Evolutionary conservation across 2,329 filamentous ascomycete species (phyloP), one percentile per base, ranked within the genome.

Genomic region (Fusarium nygamai): DNA sequence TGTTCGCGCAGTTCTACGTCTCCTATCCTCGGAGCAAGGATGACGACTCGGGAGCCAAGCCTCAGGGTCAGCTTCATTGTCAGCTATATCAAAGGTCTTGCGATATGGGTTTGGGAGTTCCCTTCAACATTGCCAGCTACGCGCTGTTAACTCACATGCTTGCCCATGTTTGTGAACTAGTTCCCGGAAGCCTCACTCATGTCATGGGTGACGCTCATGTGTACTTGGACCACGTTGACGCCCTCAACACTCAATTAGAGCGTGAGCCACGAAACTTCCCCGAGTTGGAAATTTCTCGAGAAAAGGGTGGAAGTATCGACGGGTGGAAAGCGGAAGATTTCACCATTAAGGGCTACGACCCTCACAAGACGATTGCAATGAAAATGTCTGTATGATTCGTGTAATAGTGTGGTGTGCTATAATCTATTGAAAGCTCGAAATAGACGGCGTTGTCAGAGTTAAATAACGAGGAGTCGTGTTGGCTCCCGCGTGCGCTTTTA

Each of bases 131-230:
- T 78, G 96, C 96, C 2, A 94, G 91, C 73, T 99, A 99, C 84
- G 95, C 96, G 39, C 86, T 99, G 64, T 86, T 99, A 46, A 98
- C 95, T 47, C 95, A 98, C 82, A 98, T 99, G 93, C 85, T 99
- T 53, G 96, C 96, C 2, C 92, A 95, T 80, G 94, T 93, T 17
- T 95, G 93, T 80, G 92, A 95, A 76, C 84, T 99, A 62, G 89
- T 94, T 2, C 95, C 96, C 0, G 96, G 96, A 0, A 96, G 90
- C 59, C 88, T 99, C 71, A 96, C 95, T 44, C 96, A 98, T 83
- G 95, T 95, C 56, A 97, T 99, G 95, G 96, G 96, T 20, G 96
- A 99, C 83, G 94, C 96, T n/a, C 96, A 99, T 83, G 92, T 99
- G 3, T 99, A 99, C 83, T 84, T 92, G 13, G 96, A 99, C 82